Evolutionary conservation across 2,329 filamentous ascomycete species (phyloP), one percentile per base, ranked within the genome.

Genomic region (Cordyceps javanica): DNA sequence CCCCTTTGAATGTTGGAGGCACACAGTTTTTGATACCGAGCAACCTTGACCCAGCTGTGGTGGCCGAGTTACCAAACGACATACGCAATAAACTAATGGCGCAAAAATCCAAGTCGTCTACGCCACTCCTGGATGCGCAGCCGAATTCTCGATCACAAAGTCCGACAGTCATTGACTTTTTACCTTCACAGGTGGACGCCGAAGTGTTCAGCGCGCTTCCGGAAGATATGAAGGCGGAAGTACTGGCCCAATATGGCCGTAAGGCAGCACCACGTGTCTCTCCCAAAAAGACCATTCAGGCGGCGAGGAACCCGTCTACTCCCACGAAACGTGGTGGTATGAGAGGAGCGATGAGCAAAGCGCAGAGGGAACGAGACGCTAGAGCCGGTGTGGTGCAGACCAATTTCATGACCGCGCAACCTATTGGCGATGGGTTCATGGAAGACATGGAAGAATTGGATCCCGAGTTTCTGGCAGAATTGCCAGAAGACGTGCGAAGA

Each of bases 1-100:
- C 81, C 7, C 86, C 86, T 1, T 75, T 96, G 23, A 96, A 97
- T 66, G 82, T 90, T 3, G 78, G 85, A 3, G 91, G 93, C 2
- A 96, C 93, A 0, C 94, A 99, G 66, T 99, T 99, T 66, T 83
- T 97, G 48, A 78, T 99, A 64, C 94, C 94, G 0, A 82, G 82
- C 1, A 90, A 96, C 63, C 82, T 89, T 2, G 94, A 99, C 67
- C 86, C 88, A 0, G 77, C 80, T n/a, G 87, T 96, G 0, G 73
- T 97, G 3, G 88, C 88, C 1, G 91, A 95, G 66, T 78, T 99
- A 3, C 93, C 93, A 0, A 79, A 78, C 32, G 90, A 96, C 67
- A 96, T 97, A 61, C 82, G 90, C 60, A 85, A 83, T 32, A 90
- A 83, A 66, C 79, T 97, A 10, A 78, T 89, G 60, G 81, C 80